phyloP scores from a whole-genome alignment of 2,329 filamentous ascomycete species.

The Harringtonia aguacate region DNA sequence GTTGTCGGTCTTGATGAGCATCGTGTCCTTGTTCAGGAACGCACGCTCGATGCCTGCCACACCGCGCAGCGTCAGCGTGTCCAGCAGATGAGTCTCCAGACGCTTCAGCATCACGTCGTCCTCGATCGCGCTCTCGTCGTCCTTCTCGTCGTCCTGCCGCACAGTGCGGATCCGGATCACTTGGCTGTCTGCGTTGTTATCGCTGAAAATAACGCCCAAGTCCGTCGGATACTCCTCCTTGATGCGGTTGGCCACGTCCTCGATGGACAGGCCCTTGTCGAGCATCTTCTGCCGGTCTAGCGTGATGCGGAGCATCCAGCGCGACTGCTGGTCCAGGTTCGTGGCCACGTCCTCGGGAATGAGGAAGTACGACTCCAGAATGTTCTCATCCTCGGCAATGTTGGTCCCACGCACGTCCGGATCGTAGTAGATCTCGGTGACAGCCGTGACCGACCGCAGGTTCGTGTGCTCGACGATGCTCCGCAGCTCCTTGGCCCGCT shows the following conservation, averaged over 20 bases:
- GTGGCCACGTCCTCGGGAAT: constrained; percentile 68
- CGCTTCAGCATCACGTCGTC: constrained; percentile 91
- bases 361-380: constrained; percentile 95
- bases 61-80: constrained; percentile 83
- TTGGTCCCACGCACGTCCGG: constrained; percentile 78
- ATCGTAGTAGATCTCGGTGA: constrained; percentile 96
- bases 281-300: constrained; percentile 90
- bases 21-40: constrained; percentile 77
- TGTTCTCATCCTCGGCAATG: constrained; percentile 80
- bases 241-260: constrained; percentile 82
- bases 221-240: constrained; percentile 80
- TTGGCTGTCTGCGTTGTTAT: constrained; percentile 94
- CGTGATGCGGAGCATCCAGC: constrained; percentile 89
- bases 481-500: constrained; percentile 74
- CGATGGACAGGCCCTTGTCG: constrained; percentile 84
- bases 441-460: constrained; percentile 78
- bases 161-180: constrained; percentile 88
- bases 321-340: constrained; percentile 64
- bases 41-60: constrained; percentile 81
- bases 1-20: constrained; percentile 54
- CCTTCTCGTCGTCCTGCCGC: constrained; percentile 56
- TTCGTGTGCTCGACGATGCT: constrained; percentile 92
- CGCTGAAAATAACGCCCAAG: constrained; percentile 88
- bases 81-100: constrained; percentile 81
- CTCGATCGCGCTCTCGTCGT: constrained; percentile 57